phyloP scores from a whole-genome alignment of 1,284 basidiomycete species.

The Ustilago lituana region DNA sequence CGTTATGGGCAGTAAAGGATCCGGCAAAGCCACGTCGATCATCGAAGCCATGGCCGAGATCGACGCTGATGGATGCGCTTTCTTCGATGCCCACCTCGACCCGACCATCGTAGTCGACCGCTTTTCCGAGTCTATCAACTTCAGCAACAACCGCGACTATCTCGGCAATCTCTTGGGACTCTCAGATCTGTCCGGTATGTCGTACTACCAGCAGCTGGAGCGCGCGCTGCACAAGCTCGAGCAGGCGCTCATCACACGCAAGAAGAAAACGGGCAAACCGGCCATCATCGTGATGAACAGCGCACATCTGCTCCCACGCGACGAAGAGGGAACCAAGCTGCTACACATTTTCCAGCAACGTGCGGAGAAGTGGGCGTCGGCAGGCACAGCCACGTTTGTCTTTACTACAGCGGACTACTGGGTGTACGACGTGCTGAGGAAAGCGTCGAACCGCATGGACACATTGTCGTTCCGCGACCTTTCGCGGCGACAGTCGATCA shows the following conservation, averaged over 20 bases:
- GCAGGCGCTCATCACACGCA: constrained; percentile 51
- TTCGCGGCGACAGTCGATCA: constrained; percentile 51
- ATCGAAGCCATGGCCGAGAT: constrained; percentile 59
- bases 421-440: constrained; percentile 58
- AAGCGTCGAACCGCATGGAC: constrained; percentile 62
- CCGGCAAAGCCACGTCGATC: constrained; percentile 57
- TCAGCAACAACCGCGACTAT: constrained; percentile 60
- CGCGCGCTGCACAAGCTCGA: constrained; percentile 63
- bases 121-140: constrained; percentile 62
- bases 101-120: constrained; percentile 58
- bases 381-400: constrained; percentile 59
- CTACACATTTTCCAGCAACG: constrained; percentile 62
- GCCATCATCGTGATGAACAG: constrained; percentile 64
- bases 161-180: constrained; percentile 62
- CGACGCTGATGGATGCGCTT: constrained; percentile 61
- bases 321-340: constrained; percentile 58
- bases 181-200: constrained; percentile 59
- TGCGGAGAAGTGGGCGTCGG: constrained; percentile 61
- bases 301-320: constrained; percentile 56
- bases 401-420: constrained; percentile 60
- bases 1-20: constrained; percentile 60
- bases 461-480: constrained; percentile 61
- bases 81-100: constrained; percentile 61
- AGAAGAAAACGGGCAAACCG: constrained; percentile 52
- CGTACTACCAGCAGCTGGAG: constrained; percentile 56